These are phyloP conservation scores for Candida krabiensis DNA, from an alignment of 805 yeast species.

Conservation along the genomic window DNA sequence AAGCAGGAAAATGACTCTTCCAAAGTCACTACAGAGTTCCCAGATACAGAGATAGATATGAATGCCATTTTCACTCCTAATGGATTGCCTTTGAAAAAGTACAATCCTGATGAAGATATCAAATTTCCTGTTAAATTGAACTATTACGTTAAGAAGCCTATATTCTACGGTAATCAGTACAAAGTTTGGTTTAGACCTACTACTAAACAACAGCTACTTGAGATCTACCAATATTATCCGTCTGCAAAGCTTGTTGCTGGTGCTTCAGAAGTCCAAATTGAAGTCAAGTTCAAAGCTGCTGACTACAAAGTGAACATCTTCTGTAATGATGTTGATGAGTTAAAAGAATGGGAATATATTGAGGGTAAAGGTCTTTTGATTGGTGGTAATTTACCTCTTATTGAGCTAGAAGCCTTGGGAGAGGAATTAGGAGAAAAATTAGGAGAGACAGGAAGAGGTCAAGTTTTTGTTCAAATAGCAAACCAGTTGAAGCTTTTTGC, in stretches of 20 bases:
- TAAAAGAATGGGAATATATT: constrained; percentile 34
- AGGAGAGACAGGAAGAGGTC: constrained; percentile 28
- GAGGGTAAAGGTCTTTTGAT: constrained; percentile 42
- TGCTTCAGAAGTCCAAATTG: constrained; percentile 49
- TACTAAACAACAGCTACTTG: constrained; percentile 37
- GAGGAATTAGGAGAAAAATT: constrained; percentile 28
- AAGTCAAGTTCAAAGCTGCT: constrained; percentile 43
- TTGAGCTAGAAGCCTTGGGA: constrained; percentile 38
- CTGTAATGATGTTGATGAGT: constrained; percentile 44
- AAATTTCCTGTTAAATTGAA: constrained; percentile 40
- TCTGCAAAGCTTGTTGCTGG: constrained; percentile 43
- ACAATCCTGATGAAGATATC: constrained; percentile 38
- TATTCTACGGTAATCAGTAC: constrained; percentile 39
- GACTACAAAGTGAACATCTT: constrained; percentile 40
- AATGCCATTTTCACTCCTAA: constrained; percentile 37
- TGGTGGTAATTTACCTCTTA: constrained; percentile 43
- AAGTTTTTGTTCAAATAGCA: constrained; percentile 38
- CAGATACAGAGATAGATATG: constrained; percentile 34
- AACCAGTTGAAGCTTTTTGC: constrained; percentile 47
- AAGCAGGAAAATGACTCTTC: background rate
- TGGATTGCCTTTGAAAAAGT: constrained; percentile 41
- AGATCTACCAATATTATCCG: constrained; percentile 36
- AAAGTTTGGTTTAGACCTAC: constrained; percentile 47
- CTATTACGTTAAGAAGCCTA: constrained; percentile 25
- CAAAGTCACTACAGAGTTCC: constrained; percentile 22